Base-by-base conservation (phyloP, 441 rosid species). In the Arabidopsis hybrid region DNA sequence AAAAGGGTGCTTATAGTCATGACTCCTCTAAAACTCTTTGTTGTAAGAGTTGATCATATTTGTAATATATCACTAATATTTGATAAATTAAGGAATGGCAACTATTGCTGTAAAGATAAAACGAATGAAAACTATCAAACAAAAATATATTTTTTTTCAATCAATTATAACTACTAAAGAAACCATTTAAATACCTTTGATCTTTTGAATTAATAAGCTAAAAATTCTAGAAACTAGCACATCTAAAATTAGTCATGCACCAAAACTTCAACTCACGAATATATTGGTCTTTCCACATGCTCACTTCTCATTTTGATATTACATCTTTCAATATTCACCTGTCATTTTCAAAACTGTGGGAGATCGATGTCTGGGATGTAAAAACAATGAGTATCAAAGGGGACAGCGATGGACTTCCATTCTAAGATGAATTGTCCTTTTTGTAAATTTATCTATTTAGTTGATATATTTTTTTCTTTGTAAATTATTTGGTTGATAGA, bases 381-480 rank as follows among this genome's bases (percentile, higher is more conserved):
- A 50, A 57, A 65, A 52, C 60, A 66, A 58, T 50, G 67, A 74
- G 55, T 40, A 50, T 40, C 36, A 39, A 8, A 67, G 39, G 57
- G 43, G 78, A 74, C 46, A 67, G 45, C 39, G 63, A 74, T 51
- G 61, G 68, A 74, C 78, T 60, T 67, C 68, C 47, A 67, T 60
- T 59, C 42, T 67, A 67, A 51, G 73, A 60, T 67, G 61, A 51
- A 67, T 34, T 52, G 64, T 60, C 73, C 32, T 14, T 71, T 49
- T 71, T 71, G 34, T 49, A 36, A 35, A 13, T 51, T 67, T 53
- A 55, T 55, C 34, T 39, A 67, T n/a, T 55, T 66, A 47, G 29
- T 64, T 64, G 56, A 50, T 13, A 50, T 21, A 50, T 16, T 4
- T 31, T 31, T 31, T 31, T 4, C 4, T 31, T 31, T 31, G 32